Base-by-base conservation (phyloP, 805 yeast genomes). In the Groenewaldozyma tartarivorans region DNA sequence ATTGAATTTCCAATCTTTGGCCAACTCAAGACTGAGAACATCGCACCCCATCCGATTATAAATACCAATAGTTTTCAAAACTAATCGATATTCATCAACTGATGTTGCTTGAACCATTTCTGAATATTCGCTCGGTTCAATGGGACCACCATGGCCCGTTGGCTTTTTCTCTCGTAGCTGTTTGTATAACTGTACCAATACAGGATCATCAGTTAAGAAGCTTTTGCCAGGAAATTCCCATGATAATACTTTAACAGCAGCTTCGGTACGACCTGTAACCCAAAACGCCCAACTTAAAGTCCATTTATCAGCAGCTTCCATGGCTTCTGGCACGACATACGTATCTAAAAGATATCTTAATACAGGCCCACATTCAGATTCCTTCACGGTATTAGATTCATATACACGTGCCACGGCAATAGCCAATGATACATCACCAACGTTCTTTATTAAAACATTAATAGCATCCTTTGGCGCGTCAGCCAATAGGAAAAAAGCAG, bases 21-120 rank as follows among this genome's bases (percentile, higher is more conserved):
- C 64, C 35, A 87, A 57, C 39, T 75, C 69, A 19, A 83, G 54
- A 0, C 87, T 77, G 33, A 90, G 58, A 45, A 77, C 74, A 52
- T 88, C 94, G 61, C 97, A 88, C 0, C 97, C 97, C 95, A 88
- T 85, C 43, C 94, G 67, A 13, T 75, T 69, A 53, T 86, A 83
- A 46, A 86, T 79, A 29, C 71, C 64, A 5, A 82, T 69, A 5
- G 79, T 80, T 47, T 77, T 74, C 9, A 74, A 52, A 13, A 87
- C 70, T 52, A 80, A 78, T 3, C 69, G 64, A 42, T 72, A 75
- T 52, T 90, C 96, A 33, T 60, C 30, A 13, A 36, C 41, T 21
- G n/a, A n/a, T n/a, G n/a, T n/a, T n/a, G n/a, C n/a, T n/a, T n/a
- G n/a, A n/a, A n/a, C n/a, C n/a, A n/a, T n/a, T n/a, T n/a, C n/a